Base-by-base conservation (phyloP, 2,329 filamentous ascomycete genomes). In the Raffaelea albimanens region DNA sequence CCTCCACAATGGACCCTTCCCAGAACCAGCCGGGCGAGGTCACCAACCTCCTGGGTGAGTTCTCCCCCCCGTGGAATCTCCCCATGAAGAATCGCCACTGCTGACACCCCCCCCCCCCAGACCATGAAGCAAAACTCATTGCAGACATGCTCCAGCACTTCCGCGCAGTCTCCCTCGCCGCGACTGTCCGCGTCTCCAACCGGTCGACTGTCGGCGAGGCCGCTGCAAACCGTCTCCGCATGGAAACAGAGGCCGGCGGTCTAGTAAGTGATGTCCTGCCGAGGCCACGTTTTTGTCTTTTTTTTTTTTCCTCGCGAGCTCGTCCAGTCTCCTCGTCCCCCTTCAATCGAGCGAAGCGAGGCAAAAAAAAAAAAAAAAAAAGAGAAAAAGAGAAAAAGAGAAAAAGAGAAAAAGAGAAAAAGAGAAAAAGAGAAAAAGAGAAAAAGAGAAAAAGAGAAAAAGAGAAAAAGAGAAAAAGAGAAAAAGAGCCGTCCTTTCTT, bases 101-200 rank as follows among this genome's bases (percentile, higher is more conserved):
- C n/a, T n/a, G n/a, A n/a, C n/a, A n/a, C n/a, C 40, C 21, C n/a
- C 22, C 10, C 20, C 20, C 56, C 11, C 9, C 57, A 74, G 72
- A 75, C 48, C 67, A 68, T 31, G 65, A 74, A 51, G 61, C 72
- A 33, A 63, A 62, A 45, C 61, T 64, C 39, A 63, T 74, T 18
- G 71, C 71, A 40, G 62, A 63, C 31, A 63, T 74, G 50, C 62
- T 75, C 29, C 61, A 62, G 7, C 66, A 65, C 45, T 73, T 70
- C 53, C 62, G 64, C 48, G 67, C 68, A 48, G 59, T 75, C 31
- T 57, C 73, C n/a, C 52, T 57, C 21, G 61, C 61, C 13, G 63
- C 63, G 34, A 63, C 66, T 10, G 59, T 59, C 33, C 59, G 59
- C 9, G 58, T 70, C 18, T 58, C 62, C 21, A 54, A 60, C 48